Evolutionary conservation across 352 stramenopile species (phyloP), one percentile per base, ranked within the genome.

Genomic region (Pythium insidiosum): DNA sequence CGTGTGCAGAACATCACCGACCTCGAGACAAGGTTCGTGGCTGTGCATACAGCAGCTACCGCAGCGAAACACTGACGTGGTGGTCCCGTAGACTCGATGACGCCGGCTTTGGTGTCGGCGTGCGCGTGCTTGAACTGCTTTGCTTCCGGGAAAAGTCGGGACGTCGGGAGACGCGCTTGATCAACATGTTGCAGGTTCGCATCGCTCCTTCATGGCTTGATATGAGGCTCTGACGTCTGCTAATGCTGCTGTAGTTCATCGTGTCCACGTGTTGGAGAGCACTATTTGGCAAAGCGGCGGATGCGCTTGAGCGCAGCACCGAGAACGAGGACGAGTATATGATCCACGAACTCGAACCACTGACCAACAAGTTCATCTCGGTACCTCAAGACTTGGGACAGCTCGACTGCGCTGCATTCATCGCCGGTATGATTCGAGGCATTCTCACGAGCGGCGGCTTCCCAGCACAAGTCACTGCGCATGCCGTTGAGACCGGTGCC

Each of bases 271-370:
- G 88, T 47, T 98, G 94, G 92, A 98, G 97, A 62, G 77, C 83
- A 35, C 67, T 99, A 13, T 99, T 98, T 62, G 94, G 94, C 37
- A 98, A 98, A 61, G 75, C 87, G 10, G 95, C 95, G 1, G 95
- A 98, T 52, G 96, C 90, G 11, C 73, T 99, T 20, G 94, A 99
- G 70, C 74, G 91, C 47, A 97, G 85, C 51, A 98, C 95, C 25
- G 92, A 98, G 63, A 97, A 98, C 62, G 90, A 96, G n/a, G 83
- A 98, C 66, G 94, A 98, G 81, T 99, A 97, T 70, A 98, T 98
- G 93, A 98, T 98, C 58, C 83, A 96, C 57, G 88, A 97, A 57
- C 62, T 92, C 36, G 84, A 96, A 49, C 90, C 90, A 19, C 63
- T 97, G n/a, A 95, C 88, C 16, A 97, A 96, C 67, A 97, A 91